Conservation (phyloP, 148 eudicot genomes). For the Amaranthus hypochondriacus region DNA sequence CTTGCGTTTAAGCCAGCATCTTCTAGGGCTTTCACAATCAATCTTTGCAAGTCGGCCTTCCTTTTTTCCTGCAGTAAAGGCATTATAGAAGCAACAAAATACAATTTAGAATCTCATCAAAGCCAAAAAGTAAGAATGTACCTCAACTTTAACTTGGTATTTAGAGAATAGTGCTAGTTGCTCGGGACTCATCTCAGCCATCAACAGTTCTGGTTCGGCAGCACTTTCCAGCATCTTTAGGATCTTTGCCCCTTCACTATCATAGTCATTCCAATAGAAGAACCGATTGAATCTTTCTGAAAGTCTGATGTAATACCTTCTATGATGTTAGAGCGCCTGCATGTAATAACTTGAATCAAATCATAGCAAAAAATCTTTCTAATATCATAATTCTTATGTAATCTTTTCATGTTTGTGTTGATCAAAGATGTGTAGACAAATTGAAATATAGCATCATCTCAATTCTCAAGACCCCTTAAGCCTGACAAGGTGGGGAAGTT, state of each 20-base stretch:
- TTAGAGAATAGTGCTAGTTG: conserved; percentile 58
- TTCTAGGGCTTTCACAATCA: conserved; percentile 70
- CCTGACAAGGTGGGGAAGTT: no score
- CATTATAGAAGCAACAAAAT: conserved; percentile 3
- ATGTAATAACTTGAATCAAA: conserved; percentile 9
- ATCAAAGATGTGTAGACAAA: no score
- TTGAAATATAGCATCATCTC: no score
- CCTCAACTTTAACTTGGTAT: conserved; percentile 74
- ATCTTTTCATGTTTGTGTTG: no score
- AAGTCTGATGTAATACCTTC: conserved; percentile 73
- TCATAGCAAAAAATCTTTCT: neutral
- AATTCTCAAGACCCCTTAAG: no score
- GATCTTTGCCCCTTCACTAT: conserved; percentile 73
- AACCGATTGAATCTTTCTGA: conserved; percentile 36
- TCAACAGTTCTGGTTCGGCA: conserved; percentile 87
- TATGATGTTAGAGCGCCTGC: conserved; percentile 65
- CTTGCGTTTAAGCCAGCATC: conserved; percentile 65
- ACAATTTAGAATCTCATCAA: conserved; percentile 10
- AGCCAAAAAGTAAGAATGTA: conserved; percentile 22
- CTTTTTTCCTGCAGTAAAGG: conserved; percentile 50
- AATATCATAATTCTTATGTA: no score
- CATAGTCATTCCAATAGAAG: conserved; percentile 31
- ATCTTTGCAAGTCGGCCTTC: conserved; percentile 55
- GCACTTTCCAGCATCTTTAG: conserved; percentile 71
- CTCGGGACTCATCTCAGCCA: conserved; percentile 90